Conservation (phyloP, 768 basidiomycete species). For the Suillus cothurnatus region DNA sequence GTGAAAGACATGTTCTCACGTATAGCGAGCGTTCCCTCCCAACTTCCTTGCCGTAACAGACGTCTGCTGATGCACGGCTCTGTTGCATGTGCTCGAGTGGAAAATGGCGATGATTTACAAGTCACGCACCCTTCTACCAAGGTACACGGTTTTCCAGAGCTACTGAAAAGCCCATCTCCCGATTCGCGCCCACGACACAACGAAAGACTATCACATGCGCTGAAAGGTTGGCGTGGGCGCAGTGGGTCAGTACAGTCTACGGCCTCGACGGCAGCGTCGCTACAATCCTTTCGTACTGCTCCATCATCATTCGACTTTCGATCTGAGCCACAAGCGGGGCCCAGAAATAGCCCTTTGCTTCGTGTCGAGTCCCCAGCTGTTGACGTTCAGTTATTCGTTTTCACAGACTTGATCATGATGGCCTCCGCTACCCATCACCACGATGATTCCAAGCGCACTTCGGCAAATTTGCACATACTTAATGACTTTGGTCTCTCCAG, state of each 20-base stretch:
- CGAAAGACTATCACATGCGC: constrained; percentile 40
- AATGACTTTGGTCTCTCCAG: constrained; percentile 48
- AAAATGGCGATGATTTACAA: constrained; percentile 29
- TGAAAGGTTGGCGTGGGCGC: constrained; percentile 49
- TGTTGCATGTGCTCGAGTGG: constrained; percentile 45
- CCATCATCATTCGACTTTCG: constrained; percentile 32
- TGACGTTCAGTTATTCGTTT: constrained; percentile 50
- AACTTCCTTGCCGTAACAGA: constrained; percentile 71
- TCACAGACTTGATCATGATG: constrained; percentile 72
- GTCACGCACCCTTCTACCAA: constrained; percentile 17
- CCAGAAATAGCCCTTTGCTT: constrained; percentile 21
- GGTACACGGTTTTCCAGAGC: neutral
- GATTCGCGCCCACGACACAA: constrained; percentile 16
- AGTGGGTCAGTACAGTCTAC: constrained; percentile 40
- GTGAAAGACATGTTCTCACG: constrained; percentile 61
- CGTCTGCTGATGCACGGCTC: constrained; percentile 70
- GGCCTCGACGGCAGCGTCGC: constrained; percentile 22
- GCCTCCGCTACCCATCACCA: constrained; percentile 36
- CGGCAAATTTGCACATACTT: constrained; percentile 44
- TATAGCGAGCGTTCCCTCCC: constrained; percentile 58
- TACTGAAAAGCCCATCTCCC: neutral
- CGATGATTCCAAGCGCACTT: constrained; percentile 22
- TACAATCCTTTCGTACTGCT: constrained; percentile 29
- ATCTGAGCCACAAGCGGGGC: constrained; percentile 1
- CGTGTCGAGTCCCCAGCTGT: constrained; percentile 28